Conservation (phyloP, 306 rosid genomes). For the Sechiopsis laciniata region DNA sequence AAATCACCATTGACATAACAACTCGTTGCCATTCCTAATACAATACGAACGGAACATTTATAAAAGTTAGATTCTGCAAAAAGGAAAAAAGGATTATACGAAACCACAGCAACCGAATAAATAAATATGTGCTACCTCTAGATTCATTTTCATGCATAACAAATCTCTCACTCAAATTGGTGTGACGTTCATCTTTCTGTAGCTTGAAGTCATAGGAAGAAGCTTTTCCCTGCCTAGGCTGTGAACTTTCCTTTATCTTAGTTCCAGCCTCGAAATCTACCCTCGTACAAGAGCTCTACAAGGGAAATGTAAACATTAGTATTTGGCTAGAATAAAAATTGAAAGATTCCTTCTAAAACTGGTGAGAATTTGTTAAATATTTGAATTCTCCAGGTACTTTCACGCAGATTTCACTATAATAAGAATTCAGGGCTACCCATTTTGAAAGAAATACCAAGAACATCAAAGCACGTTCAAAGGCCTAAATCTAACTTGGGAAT, state of each 20-base stretch:
- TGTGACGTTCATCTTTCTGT: conserved; percentile 39
- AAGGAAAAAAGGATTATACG: conserved; percentile 11
- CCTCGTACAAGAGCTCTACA: conserved; percentile 22
- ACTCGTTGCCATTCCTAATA: conserved; percentile 40
- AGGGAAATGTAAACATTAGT: conserved; percentile 29
- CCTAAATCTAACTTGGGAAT: not conserved
- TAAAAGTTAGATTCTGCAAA: conserved; percentile 29
- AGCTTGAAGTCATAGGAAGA: conserved; percentile 37
- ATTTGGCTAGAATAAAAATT: conserved; percentile 29
- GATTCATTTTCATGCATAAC: conserved; percentile 35
- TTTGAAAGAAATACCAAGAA: not conserved
- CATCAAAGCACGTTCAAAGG: not conserved
- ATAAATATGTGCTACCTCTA: conserved; percentile 43
- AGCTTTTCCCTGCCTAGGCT: conserved; percentile 31
- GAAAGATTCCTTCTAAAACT: conserved; percentile 28
- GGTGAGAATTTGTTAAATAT: not conserved
- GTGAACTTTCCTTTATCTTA: conserved; percentile 49
- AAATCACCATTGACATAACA: conserved; percentile 33
- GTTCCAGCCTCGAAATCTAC: conserved; percentile 73
- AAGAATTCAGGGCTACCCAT: conserved; percentile 4
- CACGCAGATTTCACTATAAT: not conserved
- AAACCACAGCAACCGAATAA: conserved; percentile 11
- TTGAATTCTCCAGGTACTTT: not conserved
- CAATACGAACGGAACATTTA: conserved; percentile 5
- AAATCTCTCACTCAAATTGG: conserved; percentile 33